Percentiles rank a stretch among this genome's conserved stretches.
Conservation (phyloP, 2,329 filamentous ascomycete genomes). For the Blastomyces emzantsi region DNA sequence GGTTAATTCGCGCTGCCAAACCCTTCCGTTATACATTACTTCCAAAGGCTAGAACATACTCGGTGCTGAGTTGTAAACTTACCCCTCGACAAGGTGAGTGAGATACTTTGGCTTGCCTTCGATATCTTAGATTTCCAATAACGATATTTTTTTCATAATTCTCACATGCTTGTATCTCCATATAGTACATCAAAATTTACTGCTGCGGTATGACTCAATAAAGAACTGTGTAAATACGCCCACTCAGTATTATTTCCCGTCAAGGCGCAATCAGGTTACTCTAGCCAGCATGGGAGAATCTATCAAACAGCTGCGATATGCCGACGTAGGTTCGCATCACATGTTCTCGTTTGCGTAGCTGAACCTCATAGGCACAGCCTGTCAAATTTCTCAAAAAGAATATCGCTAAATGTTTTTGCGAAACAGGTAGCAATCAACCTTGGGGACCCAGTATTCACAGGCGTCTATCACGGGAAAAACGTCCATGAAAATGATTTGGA, state of each 20-base stretch:
- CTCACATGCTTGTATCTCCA: background rate
- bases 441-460: slow-evolving; percentile 81
- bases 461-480: slow-evolving; percentile 71
- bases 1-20: background rate
- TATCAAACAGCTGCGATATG: slow-evolving; percentile 34
- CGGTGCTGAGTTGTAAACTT: background rate
- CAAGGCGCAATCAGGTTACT: background rate
- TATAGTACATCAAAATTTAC: background rate
- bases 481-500: slow-evolving; percentile 39
- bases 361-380: too few species aligned
- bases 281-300: slow-evolving; percentile 29
- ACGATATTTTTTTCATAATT: background rate
- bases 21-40: background rate
- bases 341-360: background rate
- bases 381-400: background rate
- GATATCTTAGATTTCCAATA: background rate
- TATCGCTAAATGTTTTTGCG: background rate
- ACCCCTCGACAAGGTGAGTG: background rate
- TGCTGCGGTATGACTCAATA: background rate
- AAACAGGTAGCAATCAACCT: slow-evolving; percentile 82
- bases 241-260: slow-evolving; percentile 8
- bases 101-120: background rate
- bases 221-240: slow-evolving; percentile 7
- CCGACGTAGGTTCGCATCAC: slow-evolving; percentile 34
- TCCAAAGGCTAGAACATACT: background rate